Conservation (phyloP, 108 stramenopile species). For the Cyclotella cryptica region DNA sequence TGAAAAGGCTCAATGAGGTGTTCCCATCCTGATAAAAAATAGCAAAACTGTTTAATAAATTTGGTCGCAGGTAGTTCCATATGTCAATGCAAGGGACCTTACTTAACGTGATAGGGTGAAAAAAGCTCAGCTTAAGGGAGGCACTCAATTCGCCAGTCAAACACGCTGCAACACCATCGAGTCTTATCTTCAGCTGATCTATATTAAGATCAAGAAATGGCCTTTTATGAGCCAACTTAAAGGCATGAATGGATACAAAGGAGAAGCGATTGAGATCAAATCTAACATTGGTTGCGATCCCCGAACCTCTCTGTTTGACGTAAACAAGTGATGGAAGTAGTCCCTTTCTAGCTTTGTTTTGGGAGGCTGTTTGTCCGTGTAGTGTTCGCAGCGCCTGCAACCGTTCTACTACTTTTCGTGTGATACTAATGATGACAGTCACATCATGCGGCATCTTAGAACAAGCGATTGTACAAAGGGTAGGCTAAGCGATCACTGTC, state of each 20-base stretch:
- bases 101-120: conserved; percentile 61
- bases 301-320: conserved; percentile 72
- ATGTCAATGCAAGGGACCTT: not conserved
- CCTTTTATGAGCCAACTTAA: conserved; percentile 54
- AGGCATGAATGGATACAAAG: conserved; percentile 63
- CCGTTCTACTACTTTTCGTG: conserved; percentile 61
- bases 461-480: not conserved
- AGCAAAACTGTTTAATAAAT: not conserved
- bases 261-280: conserved; percentile 68
- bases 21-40: conserved; percentile 55
- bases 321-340: conserved; percentile 41
- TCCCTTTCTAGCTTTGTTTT: conserved; percentile 1
- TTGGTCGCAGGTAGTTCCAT: not conserved
- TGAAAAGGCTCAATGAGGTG: conserved; percentile 64
- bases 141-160: conserved; percentile 64
- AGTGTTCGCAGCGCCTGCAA: conserved; percentile 34
- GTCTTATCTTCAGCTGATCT: conserved; percentile 54
- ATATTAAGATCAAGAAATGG: conserved; percentile 72
- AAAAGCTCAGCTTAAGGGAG: conserved; percentile 57
- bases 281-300: conserved; percentile 72
- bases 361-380: not conserved
- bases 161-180: conserved; percentile 73
- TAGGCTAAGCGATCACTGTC: too few relatives aligned
- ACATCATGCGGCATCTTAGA: conserved; percentile 69
- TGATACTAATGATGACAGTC: conserved; percentile 59